These are phyloP conservation scores for Eucalyptus polyanthemos DNA, from an alignment of 345 rosid species.

Conservation along the genomic window DNA sequence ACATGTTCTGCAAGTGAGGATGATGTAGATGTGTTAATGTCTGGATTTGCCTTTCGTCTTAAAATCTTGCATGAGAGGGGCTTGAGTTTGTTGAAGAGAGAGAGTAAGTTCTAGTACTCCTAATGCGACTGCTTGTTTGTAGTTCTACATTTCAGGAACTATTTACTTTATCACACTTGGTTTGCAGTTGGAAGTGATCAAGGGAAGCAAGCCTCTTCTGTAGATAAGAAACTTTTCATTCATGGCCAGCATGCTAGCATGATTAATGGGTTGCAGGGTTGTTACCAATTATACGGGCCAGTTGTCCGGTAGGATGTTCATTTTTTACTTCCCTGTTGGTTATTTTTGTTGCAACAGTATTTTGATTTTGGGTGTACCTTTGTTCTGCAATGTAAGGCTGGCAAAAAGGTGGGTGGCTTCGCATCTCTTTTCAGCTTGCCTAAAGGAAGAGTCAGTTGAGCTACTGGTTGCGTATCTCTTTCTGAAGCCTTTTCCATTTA, in stretches of 20 bases:
- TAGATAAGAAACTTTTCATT: constrained; percentile 62
- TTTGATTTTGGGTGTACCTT: not conserved
- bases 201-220: constrained; percentile 39
- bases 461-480: constrained; percentile 73
- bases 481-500: constrained; percentile 70
- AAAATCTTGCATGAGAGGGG: constrained; percentile 86
- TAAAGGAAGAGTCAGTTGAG: constrained; percentile 81
- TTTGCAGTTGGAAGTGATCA: constrained; percentile 41
- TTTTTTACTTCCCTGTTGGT: not conserved
- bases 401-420: constrained; percentile 94
- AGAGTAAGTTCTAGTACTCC: constrained; percentile 34
- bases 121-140: not conserved
- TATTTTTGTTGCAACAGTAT: not conserved
- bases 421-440: constrained; percentile 86
- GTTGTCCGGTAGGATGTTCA: constrained; percentile 45
- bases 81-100: constrained; percentile 61
- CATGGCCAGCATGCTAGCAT: constrained; percentile 87
- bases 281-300: constrained; percentile 52
- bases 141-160: not conserved
- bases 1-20: constrained; percentile 63
- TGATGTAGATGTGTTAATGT: constrained; percentile 53
- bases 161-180: not conserved
- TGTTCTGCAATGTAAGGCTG: constrained; percentile 33
- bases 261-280: constrained; percentile 77
- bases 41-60: constrained; percentile 83